Base-by-base conservation (phyloP, 2,329 filamentous ascomycete species). In the Fusarium chuoi region DNA sequence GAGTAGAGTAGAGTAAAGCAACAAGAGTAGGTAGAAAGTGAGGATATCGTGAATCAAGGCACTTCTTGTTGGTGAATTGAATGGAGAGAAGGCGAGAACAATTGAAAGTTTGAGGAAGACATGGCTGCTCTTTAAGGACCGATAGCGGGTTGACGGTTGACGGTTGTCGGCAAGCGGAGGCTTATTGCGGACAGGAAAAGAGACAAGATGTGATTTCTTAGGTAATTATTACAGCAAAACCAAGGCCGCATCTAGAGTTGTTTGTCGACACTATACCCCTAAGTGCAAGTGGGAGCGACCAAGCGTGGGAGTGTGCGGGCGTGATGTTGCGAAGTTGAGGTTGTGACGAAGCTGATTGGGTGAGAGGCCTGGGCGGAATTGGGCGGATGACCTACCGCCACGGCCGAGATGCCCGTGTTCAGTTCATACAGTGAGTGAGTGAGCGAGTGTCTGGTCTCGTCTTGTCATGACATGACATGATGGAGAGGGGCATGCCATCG, bases 201-300 rank as follows among this genome's bases (percentile, higher is more conserved):
- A 45, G 24, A 49, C 30, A 20, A 52, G 35, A 65, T 58, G 65
- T 55, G 51, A 46, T 22, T n/a, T 61, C 22, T 78, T 78, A 78
- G 75, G 77, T 78, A 78, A 78, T 78, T 78, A 59, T 75, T 78
- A 77, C 75, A 75, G 56, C 68, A 75, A 64, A 76, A 48, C 41
- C 67, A 41, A 63, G 48, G 54, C 30, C 62, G 46, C 49, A 38
- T 57, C 60, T 65, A 20, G 64, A 73, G 41, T 65, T 71, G 77
- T 58, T 75, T 64, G 65, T 71, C 67, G 74, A 75, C 77, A 81
- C 86, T 88, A 88, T 85, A 85, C 87, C 87, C 85, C 85, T 88
- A 88, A 88, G 87, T 87, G 87, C 87, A 88, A 85, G 86, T 88
- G 80, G 81, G 84, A 81, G 82, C 84, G 84, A 76, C 63, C 64